phyloP scores from a whole-genome alignment of 139 green algal genomes.

The Chlorella sp. region DNA sequence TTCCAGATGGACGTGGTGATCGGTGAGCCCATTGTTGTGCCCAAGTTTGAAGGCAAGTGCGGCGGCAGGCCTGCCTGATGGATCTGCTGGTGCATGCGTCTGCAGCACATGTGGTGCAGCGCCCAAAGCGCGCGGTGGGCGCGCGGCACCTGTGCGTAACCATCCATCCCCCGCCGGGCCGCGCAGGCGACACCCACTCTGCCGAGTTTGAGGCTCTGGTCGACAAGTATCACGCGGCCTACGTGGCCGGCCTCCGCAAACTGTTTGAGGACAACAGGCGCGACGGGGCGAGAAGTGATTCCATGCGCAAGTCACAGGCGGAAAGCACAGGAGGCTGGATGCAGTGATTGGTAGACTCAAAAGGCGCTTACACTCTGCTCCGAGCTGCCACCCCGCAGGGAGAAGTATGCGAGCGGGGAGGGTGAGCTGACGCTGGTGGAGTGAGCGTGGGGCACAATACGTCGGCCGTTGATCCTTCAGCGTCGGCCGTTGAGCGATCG shows the following conservation, averaged over 20 bases:
- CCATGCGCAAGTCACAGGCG: conserved; percentile 11
- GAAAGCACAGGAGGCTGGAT: not conserved
- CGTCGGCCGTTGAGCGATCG: no score
- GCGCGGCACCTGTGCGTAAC: no score
- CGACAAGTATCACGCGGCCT: conserved; percentile 37
- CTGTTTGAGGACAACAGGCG: conserved; percentile 48
- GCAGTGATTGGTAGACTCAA: not conserved
- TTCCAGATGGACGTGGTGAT: conserved; percentile 2
- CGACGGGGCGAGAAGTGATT: conserved; percentile 30
- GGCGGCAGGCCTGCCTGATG: no score
- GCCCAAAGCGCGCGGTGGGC: no score
- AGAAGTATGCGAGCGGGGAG: conserved; percentile 17
- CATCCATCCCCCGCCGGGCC: not conserved
- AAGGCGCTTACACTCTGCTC: no score
- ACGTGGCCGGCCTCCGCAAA: conserved; percentile 21
- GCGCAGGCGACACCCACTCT: conserved; percentile 5
- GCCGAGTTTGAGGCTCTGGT: conserved; percentile 34
- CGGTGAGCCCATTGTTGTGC: not conserved
- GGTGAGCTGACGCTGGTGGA: conserved; percentile 20
- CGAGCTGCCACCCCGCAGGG: no score
- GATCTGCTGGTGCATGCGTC: not conserved
- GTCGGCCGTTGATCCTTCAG: no score
- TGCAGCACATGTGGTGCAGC: not conserved
- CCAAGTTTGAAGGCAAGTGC: conserved; percentile 21
- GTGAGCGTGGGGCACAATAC: no score